Base-by-base conservation (phyloP, 495 filamentous ascomycete species). In the Aspergillus nidulans region DNA sequence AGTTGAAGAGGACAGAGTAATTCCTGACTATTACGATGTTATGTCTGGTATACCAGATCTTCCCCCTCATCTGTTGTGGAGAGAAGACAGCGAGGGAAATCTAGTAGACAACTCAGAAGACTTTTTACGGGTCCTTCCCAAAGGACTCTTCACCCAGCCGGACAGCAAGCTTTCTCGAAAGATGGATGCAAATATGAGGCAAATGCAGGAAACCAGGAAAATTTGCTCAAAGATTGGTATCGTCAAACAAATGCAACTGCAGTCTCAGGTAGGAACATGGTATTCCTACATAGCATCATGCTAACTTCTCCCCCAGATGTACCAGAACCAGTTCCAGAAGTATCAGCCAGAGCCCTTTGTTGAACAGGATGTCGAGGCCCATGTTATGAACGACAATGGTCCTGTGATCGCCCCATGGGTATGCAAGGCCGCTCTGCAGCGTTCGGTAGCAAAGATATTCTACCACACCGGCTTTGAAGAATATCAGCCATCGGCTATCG, bases 231-330 rank as follows among this genome's bases (percentile, higher is more conserved):
- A 97, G 69, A 92, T 97, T 64, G 85, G 89, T 25, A 87, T 99
- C 55, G 91, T 99, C 66, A 99, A 97, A 77, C 94, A 99, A 75
- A 99, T 99, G 94, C 95, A 97, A 68, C 77, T 96, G 26, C 95
- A 99, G 64, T 87, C 91, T 42, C 94, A 96, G 82, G 91, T 92
- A 84, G 60, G 62, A 25, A 0, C 40, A 49, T 19, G n/a, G 20
- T 32, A 1, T 34, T 10, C 24, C 23, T 18, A 21, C 3, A n/a
- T 8, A n/a, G 18, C 41, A 6, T 6, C 1, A 47, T 3, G 40
- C 19, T 19, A 40, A 40, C 30, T 34, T 16, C 54, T 24, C 34
- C 51, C n/a, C 46, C 61, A 95, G 90, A 91, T 96, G 77, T 98
- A 97, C 66, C 85, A 90, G 63, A 97, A 97, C 63, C 94, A 99